Evolutionary conservation across 331 rosid species (phyloP), one percentile per base, ranked within the genome.

Genomic region (Quercus tomentella): DNA sequence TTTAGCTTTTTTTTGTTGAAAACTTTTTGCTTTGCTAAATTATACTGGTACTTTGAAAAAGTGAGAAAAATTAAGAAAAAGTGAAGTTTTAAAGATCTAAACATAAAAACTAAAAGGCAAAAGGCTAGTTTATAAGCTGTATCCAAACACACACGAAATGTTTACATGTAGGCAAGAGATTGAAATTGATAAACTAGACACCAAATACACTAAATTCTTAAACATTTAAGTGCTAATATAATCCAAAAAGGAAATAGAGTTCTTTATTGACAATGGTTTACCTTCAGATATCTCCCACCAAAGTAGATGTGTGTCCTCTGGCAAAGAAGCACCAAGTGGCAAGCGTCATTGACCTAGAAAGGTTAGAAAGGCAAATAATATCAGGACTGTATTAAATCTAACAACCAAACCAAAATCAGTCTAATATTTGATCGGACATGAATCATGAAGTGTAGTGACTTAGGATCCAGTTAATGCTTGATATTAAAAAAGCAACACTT

Each of bases 241-340:
- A 31, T 16, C n/a, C 71, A 68, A 1, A 21, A 7, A 20, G 4
- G 30, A 41, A 55, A 28, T 28, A 55, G 56, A 78, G 22, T 21
- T 41, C 22, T 33, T 21, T 16, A 43, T 33, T 30, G 74, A 73
- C 68, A 75, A 81, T 70, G 12, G 79, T 61, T 66, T 79, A 92
- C 98, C 93, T 91, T 92, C 57, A 91, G 85, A 85, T 92, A 94
- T 89, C 98, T 85, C 83, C 98, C 98, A 84, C 92, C 93, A 84
- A 94, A 76, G 86, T 79, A 92, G 76, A 91, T 70, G 51, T 90
- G 92, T 9, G 86, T 80, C 69, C 94, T 79, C 81, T 70, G 75
- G 86, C 91, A 91, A 41, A 20, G 51, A 81, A 84, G 71, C 56
- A 86, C 85, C 84, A 91, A 87, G 54, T 75, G 90, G 78, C 96